Base-by-base conservation (phyloP, 495 filamentous ascomycete genomes). In the Gamarada debralockiae region DNA sequence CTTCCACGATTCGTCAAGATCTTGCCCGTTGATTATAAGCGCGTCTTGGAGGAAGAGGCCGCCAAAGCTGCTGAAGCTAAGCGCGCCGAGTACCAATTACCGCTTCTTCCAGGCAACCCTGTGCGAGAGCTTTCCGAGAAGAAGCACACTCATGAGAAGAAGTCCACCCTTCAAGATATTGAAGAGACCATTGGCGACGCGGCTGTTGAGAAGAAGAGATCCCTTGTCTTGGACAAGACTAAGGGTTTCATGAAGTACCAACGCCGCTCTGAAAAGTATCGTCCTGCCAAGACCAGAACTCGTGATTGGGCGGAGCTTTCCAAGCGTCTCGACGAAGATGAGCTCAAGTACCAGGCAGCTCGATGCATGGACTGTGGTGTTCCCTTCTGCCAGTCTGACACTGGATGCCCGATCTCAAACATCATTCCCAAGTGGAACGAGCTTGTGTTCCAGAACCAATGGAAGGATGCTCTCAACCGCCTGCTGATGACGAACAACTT, bases 381-480 rank as follows among this genome's bases (percentile, higher is more conserved):
- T 64, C 93, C 93, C 3, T 99, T 99, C 79, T 99, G 93, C 64
- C 93, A 99, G 68, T 96, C 91, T 8, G 93, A 99, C 58, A 90
- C 89, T 54, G 93, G 93, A 45, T 99, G 93, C 68, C 93, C 93
- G 0, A 97, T 99, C 71, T 95, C 89, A 62, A 99, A 99, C 74
- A 97, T 99, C 70, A 99, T 99, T 66, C 93, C 93, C 39, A 99
- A 99, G 65, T 99, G 91, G 91, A 97, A 97, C 52, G 95, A 97
- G 51, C 64, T 97, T 15, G 85, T 97, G 0, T 97, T 97, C 74
- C 81, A 87, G 64, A 87, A 88, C 63, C 88, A 96, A 62, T 99
- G 93, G 93, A 83, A 83, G 60, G 93, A 97, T 71, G 93, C 93
- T 17, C 83, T 97, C 15, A 95, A 96, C 73, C 86, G 92, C 43